phyloP scores from a whole-genome alignment of 257 asterid genomes.

The Solanum sejunctum region DNA sequence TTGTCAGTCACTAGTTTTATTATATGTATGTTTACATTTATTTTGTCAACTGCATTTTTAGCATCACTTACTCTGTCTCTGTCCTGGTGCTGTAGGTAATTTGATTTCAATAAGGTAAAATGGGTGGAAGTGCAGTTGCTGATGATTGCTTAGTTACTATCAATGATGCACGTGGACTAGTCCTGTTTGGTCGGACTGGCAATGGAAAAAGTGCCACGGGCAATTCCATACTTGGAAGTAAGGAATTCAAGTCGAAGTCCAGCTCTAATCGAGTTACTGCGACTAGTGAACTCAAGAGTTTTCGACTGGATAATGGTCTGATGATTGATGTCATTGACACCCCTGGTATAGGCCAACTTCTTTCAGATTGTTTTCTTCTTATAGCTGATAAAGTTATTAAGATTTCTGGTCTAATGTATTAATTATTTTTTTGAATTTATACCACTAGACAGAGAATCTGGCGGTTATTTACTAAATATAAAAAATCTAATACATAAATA shows the following conservation, averaged over 20 bases:
- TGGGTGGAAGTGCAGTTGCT: conserved; percentile 61
- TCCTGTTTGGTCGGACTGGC: conserved; percentile 69
- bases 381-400: background rate
- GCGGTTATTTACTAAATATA: too few species aligned
- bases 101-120: background rate
- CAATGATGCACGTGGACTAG: conserved; percentile 38
- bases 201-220: conserved; percentile 87
- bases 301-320: conserved; percentile 37
- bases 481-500: too few species aligned
- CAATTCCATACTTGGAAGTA: conserved; percentile 44
- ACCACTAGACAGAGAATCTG: too few species aligned
- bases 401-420: background rate
- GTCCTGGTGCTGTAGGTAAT: background rate
- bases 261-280: conserved; percentile 70
- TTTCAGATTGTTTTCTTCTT: background rate
- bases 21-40: background rate
- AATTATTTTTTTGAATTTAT: too few species aligned
- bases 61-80: background rate
- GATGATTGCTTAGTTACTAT: conserved; percentile 63
- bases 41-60: background rate
- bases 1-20: background rate
- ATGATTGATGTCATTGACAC: conserved; percentile 65
- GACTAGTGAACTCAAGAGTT: conserved; percentile 46
- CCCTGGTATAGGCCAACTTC: conserved; percentile 28
- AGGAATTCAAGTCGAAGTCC: conserved; percentile 46